Base-by-base conservation (phyloP, 805 yeast genomes). In the Jamesozyma hellenica region DNA sequence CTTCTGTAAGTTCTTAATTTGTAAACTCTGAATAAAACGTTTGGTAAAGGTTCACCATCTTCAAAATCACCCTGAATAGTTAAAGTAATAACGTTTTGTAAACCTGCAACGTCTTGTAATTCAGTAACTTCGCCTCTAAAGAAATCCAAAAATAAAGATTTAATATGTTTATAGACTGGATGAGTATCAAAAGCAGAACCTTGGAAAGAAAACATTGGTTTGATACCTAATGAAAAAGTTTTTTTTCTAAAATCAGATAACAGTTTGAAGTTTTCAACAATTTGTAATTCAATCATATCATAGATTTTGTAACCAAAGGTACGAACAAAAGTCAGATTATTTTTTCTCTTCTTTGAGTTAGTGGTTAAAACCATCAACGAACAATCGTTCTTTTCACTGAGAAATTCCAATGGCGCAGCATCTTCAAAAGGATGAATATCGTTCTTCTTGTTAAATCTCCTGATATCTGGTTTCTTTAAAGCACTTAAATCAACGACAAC, bases 351-450 rank as follows among this genome's bases (percentile, higher is more conserved):
- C 61, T 92, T 92, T 58, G 84, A 85, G 63, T 75, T 75, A 16
- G 85, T 71, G 8, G 86, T 72, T 38, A 88, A 70, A 12, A 92
- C 94, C 55, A 92, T 59, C 42, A 92, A 66, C 2, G 97, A 86
- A 33, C 82, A 62, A 61, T 92, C 98, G 60, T 92, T 92, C 71
- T 92, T 92, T 62, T 90, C 95, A 50, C 95, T 74, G 64, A 92
- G 85, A 55, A 92, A 92, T 63, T 92, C 98, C 43, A 92, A 65
- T 28, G 81, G 74, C 2, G 81, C 53, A 12, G 85, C 72, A 58
- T 92, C 97, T 63, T 92, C 98, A 63, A 92, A 92, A 13, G 98
- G 97, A 49, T 81, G 73, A 45, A 90, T 71, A 34, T 85, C 90
- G 56, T 92, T 92, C 68, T 86, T 88, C 64, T 83, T 85, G 42